Evolutionary conservation across 345 rosid species (phyloP).

Genomic region (Heritiera fomes): DNA sequence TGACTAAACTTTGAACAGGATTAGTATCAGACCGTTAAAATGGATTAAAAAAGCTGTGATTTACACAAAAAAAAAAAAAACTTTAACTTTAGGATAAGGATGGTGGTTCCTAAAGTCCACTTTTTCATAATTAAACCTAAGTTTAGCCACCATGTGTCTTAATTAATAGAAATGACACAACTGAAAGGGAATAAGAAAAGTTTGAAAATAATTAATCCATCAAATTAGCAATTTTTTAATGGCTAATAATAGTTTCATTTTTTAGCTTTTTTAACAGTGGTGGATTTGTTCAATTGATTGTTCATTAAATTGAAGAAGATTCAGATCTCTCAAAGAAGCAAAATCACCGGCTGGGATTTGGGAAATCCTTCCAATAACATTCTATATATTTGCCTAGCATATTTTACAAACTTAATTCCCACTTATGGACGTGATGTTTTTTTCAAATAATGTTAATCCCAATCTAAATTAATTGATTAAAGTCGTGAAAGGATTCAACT

Average conservation of each 20-base stretch:
- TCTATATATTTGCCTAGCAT: background rate
- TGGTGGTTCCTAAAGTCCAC: constrained; percentile 25
- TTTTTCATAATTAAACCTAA: constrained; percentile 13
- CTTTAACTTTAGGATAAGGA: constrained; percentile 39
- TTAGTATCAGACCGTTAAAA: too few relatives aligned
- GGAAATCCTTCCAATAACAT: background rate
- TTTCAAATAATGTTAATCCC: too few relatives aligned
- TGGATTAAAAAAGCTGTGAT: too few relatives aligned
- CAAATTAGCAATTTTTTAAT: constrained; percentile 31
- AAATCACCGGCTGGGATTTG: background rate
- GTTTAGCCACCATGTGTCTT: constrained; percentile 24
- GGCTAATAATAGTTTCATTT: constrained; percentile 5
- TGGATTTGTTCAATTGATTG: too few relatives aligned
- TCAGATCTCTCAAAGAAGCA: background rate
- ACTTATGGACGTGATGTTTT: background rate
- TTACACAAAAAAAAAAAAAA: too few relatives aligned
- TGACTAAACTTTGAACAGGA: too few relatives aligned
- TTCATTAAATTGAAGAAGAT: too few relatives aligned
- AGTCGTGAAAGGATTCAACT: too few relatives aligned
- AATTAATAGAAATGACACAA: constrained; percentile 27
- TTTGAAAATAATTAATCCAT: constrained; percentile 4
- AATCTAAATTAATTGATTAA: too few relatives aligned
- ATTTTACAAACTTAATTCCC: background rate
- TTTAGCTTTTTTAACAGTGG: too few relatives aligned
- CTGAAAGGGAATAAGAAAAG: background rate